These are phyloP conservation scores for Hypomyces rosellus DNA, from an alignment of 2,329 filamentous ascomycete genomes.

Conservation along the genomic window DNA sequence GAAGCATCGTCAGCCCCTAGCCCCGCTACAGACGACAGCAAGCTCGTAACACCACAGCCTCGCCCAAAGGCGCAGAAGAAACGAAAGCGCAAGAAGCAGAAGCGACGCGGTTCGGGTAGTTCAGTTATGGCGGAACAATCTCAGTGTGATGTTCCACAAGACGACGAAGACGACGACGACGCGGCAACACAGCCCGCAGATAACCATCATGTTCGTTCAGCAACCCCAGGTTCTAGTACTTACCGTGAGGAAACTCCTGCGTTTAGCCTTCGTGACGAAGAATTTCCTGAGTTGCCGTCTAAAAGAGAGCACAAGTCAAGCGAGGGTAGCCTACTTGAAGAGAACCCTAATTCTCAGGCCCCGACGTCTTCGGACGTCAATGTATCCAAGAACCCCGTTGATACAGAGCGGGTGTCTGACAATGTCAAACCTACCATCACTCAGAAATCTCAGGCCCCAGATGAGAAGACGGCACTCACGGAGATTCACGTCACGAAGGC, in stretches of 20 bases:
- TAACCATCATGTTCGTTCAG: constrained; percentile 1
- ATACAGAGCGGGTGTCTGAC: neutral
- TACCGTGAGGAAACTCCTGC: neutral
- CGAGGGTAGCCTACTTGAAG: neutral
- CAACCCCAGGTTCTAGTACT: neutral
- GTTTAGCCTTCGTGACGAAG: neutral
- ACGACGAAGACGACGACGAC: neutral
- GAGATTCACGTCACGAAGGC: no score
- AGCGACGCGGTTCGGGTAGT: no score
- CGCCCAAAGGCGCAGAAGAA: no score
- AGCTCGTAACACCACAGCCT: no score
- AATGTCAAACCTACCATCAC: no score
- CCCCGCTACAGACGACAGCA: no score
- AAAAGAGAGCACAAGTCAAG: neutral
- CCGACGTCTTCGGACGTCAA: neutral
- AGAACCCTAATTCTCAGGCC: neutral
- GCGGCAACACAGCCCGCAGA: constrained; percentile 1
- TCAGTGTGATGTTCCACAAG: constrained; percentile 7
- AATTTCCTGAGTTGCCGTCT: neutral
- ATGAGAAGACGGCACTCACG: no score
- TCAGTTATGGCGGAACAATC: neutral
- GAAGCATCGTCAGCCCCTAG: no score
- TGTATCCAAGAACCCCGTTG: neutral
- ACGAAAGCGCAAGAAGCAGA: no score
- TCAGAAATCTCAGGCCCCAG: no score